Evolutionary conservation across 305 asterid genomes (phyloP).

Genomic region (Solanum hybrid): DNA sequence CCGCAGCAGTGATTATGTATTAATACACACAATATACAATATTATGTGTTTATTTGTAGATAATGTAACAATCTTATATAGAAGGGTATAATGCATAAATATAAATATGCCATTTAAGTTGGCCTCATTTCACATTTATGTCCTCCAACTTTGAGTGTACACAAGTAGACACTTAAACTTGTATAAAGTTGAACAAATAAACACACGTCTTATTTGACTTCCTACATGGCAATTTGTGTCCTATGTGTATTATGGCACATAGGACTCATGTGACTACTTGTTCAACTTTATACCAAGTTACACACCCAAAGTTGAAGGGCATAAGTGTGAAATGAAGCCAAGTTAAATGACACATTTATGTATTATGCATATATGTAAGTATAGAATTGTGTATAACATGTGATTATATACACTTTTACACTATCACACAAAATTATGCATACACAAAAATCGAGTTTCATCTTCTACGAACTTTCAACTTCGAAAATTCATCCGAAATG

Average conservation of each 20-base stretch:
- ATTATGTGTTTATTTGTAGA: not conserved
- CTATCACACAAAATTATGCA: not conserved
- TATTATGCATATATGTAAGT: not conserved
- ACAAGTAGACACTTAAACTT: not conserved
- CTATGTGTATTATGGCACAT: not conserved
- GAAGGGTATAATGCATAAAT: not conserved
- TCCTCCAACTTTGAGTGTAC: no score
- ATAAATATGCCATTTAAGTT: not conserved
- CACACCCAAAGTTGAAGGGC: not conserved
- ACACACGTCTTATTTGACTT: not conserved
- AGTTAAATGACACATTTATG: no score
- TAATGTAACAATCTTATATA: not conserved
- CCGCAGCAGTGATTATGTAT: not conserved
- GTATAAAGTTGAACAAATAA: no score
- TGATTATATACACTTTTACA: not conserved
- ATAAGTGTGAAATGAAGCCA: no score
- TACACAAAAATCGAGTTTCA: not conserved
- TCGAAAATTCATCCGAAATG: not conserved
- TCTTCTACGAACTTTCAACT: not conserved
- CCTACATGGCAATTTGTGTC: not conserved
- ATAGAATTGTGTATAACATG: not conserved
- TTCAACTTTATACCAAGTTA: not conserved
- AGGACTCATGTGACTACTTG: not conserved
- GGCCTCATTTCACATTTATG: no score
- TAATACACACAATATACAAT: not conserved